These are phyloP conservation scores for Verticillium tricorpus DNA, from an alignment of 2,329 filamentous ascomycete genomes.

Conservation along the genomic window DNA sequence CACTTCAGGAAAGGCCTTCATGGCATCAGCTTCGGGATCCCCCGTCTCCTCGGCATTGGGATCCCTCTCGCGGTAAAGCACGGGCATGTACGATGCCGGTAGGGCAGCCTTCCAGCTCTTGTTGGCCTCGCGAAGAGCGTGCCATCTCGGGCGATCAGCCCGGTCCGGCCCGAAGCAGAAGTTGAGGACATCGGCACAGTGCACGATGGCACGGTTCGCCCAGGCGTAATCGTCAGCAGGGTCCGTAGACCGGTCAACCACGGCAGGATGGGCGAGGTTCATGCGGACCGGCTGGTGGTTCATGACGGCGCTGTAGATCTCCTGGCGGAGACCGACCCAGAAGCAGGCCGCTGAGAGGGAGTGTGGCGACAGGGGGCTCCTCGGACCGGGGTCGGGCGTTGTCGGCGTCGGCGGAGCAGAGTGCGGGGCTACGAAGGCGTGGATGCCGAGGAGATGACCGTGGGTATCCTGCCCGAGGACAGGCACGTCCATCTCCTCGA, in stretches of 20 bases:
- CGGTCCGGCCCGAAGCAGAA: slow-evolving; percentile 49
- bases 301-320: slow-evolving; percentile 54
- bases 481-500: slow-evolving; percentile 47
- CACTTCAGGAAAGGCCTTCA: slow-evolving; percentile 26
- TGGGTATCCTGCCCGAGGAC: slow-evolving; percentile 38
- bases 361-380: slow-evolving; percentile 19
- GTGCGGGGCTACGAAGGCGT: slow-evolving; percentile 36
- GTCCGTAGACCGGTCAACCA: slow-evolving; percentile 45
- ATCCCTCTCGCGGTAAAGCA: slow-evolving; percentile 12
- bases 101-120: slow-evolving; percentile 13
- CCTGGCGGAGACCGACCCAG: slow-evolving; percentile 54
- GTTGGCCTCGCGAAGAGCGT: slow-evolving; percentile 13
- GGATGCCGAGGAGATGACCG: slow-evolving; percentile 40
- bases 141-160: slow-evolving; percentile 8
- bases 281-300: slow-evolving; percentile 42
- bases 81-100: slow-evolving; percentile 12
- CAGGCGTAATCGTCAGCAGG: slow-evolving; percentile 48
- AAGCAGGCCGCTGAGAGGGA: slow-evolving; percentile 49
- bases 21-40: not conserved
- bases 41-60: not conserved
- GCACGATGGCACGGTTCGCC: slow-evolving; percentile 60
- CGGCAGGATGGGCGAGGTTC: slow-evolving; percentile 39
- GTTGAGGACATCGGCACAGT: slow-evolving; percentile 59
- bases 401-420: slow-evolving; percentile 12
- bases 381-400: not conserved